Evolutionary conservation across 2,329 filamentous ascomycete genomes (phyloP), one percentile per base, ranked within the genome.

Genomic region (Microsporum ferrugineum): DNA sequence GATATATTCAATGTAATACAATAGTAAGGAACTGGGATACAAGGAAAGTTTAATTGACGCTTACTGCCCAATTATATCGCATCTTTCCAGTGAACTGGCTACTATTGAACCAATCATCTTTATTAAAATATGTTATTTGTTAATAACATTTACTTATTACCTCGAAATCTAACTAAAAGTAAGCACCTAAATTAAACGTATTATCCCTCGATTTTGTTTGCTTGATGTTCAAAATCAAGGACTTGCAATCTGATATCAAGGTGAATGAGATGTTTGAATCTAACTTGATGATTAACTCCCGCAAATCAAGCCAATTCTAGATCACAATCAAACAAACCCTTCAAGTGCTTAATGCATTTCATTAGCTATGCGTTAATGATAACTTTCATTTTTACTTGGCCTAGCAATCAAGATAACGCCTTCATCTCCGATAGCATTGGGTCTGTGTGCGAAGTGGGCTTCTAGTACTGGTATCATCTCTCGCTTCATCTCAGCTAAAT

Each of bases 401-500:
- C 12, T 6, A 29, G 49, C 29, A 34, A 55, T 23, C 31, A 55
- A 36, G 29, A 34, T 34, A 29, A 36, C 14, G 14, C 49, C 14
- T 33, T 34, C 29, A 27, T 53, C 27, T n/a, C 47, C 29, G 27
- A 53, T 53, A 31, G 17, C 1, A 10, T 53, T 5, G 8, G 8
- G 47, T 2, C 47, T 31, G 12, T n/a, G 27, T n/a, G 7, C 47
- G 29, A 53, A 53, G 12, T 53, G 41, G n/a, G 41, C 29, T 27
- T 63, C 23, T n/a, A 58, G 12, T 29, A 45, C 57, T 2, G 58
- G 53, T 5, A 58, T 12, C 43, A 60, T 23, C 34, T 34, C 55
- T 45, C 45, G 36, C 34, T 61, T 56, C 60, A 62, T 62, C 27
- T 34, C 14, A n/a, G 27, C 45, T 27, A 47, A 41, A 23, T 53